These are phyloP conservation scores for Penicillium pancosmium DNA, from an alignment of 495 filamentous ascomycete genomes.

Conservation along the genomic window DNA sequence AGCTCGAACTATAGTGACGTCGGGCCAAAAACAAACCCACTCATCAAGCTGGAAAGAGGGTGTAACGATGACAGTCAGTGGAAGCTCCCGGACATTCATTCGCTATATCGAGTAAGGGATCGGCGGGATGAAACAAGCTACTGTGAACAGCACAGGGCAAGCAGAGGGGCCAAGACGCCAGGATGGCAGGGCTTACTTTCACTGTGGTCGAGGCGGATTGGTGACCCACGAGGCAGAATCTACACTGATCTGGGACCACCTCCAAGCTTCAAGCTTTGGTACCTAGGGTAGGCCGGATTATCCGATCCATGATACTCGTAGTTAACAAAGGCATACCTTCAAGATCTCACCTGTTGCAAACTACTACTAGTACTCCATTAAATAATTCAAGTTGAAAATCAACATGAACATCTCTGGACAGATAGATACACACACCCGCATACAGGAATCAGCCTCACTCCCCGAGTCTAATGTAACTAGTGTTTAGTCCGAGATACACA, in stretches of 20 bases:
- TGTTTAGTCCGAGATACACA: neutral
- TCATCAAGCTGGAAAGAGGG: neutral
- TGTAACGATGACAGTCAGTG: constrained; percentile 2
- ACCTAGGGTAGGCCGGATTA: neutral
- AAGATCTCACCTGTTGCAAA: too few relatives aligned
- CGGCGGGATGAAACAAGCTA: constrained; percentile 28
- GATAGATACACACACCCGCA: neutral
- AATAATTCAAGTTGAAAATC: too few relatives aligned
- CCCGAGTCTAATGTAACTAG: neutral
- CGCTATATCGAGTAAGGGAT: constrained; percentile 21
- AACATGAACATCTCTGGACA: too few relatives aligned
- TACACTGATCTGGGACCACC: constrained; percentile 5
- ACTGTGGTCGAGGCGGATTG: constrained; percentile 14
- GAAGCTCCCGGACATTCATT: constrained; percentile 10
- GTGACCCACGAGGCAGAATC: constrained; percentile 24
- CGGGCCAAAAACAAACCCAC: neutral
- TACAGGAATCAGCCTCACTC: constrained; percentile 1
- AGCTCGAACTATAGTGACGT: constrained; percentile 6
- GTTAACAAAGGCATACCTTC: too few relatives aligned
- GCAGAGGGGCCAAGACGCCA: constrained; percentile 5
- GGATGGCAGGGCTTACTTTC: constrained; percentile 14
- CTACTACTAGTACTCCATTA: too few relatives aligned
- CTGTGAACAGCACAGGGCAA: constrained; percentile 11
- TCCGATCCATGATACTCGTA: neutral
- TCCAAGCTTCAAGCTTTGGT: neutral